A percentile compares a stretch with the other conserved stretches of the same genome.
Conservation (phyloP, 2,329 filamentous ascomycete genomes). For the Epichloe aotearoae region DNA sequence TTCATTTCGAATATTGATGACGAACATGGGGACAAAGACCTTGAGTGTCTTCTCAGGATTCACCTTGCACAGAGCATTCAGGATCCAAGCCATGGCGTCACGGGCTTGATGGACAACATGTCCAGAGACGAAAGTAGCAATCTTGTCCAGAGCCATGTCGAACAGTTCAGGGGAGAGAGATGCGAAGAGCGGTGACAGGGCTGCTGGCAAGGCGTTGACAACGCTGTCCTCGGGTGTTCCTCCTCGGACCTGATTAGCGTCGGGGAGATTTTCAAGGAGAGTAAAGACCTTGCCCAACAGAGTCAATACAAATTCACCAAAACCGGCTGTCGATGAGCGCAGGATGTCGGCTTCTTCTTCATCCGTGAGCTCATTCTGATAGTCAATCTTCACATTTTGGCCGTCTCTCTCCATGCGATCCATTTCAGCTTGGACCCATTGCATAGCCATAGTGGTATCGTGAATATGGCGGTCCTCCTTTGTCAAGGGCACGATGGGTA, state of each 20-base stretch:
- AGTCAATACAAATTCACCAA: slow-evolving; percentile 83
- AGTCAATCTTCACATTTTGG: slow-evolving; percentile 73
- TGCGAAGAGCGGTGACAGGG: slow-evolving; percentile 79
- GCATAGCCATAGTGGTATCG: slow-evolving; percentile 65
- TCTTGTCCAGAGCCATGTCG: slow-evolving; percentile 81
- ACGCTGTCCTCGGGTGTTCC: slow-evolving; percentile 94
- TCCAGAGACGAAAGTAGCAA: slow-evolving; percentile 79
- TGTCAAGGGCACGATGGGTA: slow-evolving; percentile 70
- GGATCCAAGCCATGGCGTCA: slow-evolving; percentile 97
- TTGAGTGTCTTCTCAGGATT: slow-evolving; percentile 88
- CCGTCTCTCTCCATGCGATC: slow-evolving; percentile 85
- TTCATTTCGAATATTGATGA: slow-evolving; percentile 85
- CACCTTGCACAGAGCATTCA: slow-evolving; percentile 91
- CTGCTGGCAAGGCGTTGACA: slow-evolving; percentile 86
- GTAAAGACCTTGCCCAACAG: slow-evolving; percentile 93
- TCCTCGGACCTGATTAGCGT: slow-evolving; percentile 73
- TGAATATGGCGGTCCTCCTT: slow-evolving; percentile 50
- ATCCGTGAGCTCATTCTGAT: slow-evolving; percentile 67
- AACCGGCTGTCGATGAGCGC: slow-evolving; percentile 84
- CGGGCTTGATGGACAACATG: slow-evolving; percentile 95
- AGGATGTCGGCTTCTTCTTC: slow-evolving; percentile 79
- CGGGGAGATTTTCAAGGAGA: slow-evolving; percentile 84
- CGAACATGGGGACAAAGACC: slow-evolving; percentile 78
- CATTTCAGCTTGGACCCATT: slow-evolving; percentile 92
- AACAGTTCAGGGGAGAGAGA: slow-evolving; percentile 88